phyloP scores from a whole-genome alignment of 352 stramenopile species.

The Pythium sukuiense region DNA sequence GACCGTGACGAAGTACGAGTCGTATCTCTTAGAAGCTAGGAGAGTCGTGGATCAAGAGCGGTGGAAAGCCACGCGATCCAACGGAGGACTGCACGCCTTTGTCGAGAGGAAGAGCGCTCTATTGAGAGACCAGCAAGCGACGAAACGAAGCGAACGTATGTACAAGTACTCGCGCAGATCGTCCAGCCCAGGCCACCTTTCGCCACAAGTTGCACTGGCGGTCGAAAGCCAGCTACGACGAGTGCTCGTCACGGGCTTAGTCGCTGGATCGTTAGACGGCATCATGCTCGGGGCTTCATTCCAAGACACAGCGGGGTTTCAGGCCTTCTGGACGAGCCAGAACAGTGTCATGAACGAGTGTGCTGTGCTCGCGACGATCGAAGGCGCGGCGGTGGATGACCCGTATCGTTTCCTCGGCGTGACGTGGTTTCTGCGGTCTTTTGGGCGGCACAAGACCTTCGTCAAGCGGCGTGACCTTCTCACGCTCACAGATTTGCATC shows the following conservation, averaged over 20 bases:
- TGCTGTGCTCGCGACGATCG: constrained; percentile 32
- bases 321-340: constrained; percentile 24
- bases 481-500: constrained; percentile 13
- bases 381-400: constrained; percentile 25
- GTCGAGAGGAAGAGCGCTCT: constrained; percentile 18
- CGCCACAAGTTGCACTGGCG: neutral
- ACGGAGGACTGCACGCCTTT: constrained; percentile 30
- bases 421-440: constrained; percentile 28
- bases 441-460: constrained; percentile 43
- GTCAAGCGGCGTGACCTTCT: constrained; percentile 34
- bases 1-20: constrained; percentile 36
- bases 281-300: constrained; percentile 46
- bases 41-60: constrained; percentile 29
- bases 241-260: constrained; percentile 31
- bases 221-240: neutral
- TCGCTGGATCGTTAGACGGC: constrained; percentile 49
- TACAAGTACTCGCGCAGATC: constrained; percentile 33
- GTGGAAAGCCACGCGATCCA: constrained; percentile 32
- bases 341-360: constrained; percentile 24
- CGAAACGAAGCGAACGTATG: constrained; percentile 30
- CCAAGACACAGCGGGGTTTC: constrained; percentile 39
- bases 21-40: constrained; percentile 30
- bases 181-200: too few relatives aligned
- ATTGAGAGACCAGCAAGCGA: constrained; percentile 1
- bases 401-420: constrained; percentile 38